Base-by-base conservation (phyloP, 2,329 filamentous ascomycete species). In the Knoxdaviesia proteae region DNA sequence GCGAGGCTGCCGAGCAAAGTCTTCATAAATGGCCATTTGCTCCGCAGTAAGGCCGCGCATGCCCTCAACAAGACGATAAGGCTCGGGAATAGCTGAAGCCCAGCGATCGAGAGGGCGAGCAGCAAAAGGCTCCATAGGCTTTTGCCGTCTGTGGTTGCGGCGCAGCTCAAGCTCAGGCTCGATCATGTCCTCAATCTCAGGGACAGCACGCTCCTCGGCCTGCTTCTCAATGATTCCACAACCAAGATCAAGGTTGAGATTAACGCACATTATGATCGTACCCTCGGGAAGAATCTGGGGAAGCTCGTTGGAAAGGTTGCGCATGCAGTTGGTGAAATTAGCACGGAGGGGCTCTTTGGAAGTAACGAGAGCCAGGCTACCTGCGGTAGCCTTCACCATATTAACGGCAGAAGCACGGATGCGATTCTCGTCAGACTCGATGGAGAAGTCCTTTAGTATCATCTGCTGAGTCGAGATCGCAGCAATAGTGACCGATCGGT, bases 251-350 rank as follows among this genome's bases (percentile, higher is more conserved):
- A 98, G 70, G 56, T 98, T 98, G 49, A 92, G 88, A 57, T 96
- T 98, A 47, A 98, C 88, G 59, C 92, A 96, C 84, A 98, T 94
- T 44, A 96, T 74, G 47, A 98, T 90, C 33, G 90, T 83, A 6
- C 90, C 90, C 61, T 98, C 90, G 0, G 90, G 84, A 47, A 98
- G 70, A 10, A 83, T 82, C 42, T 84, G 80, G 43, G 84, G 77
- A 35, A 93, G 70, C 35, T 78, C 74, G 40, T 61, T 64, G 3
- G 74, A 69, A n/a, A 77, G 58, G 40, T 68, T 68, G 42, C 90
- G 80, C 58, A 98, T 86, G 55, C 96, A 93, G 60, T 96, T 98
- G 43, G 82, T 92, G 59, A 98, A 93, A 61, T 92, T 96, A 58
- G 92, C 90, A 47, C 90, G 77, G 10, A 98, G 68, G 10, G 90